Base-by-base conservation (phyloP, 1,284 basidiomycete species). In the Acaromyces ingoldii region DNA sequence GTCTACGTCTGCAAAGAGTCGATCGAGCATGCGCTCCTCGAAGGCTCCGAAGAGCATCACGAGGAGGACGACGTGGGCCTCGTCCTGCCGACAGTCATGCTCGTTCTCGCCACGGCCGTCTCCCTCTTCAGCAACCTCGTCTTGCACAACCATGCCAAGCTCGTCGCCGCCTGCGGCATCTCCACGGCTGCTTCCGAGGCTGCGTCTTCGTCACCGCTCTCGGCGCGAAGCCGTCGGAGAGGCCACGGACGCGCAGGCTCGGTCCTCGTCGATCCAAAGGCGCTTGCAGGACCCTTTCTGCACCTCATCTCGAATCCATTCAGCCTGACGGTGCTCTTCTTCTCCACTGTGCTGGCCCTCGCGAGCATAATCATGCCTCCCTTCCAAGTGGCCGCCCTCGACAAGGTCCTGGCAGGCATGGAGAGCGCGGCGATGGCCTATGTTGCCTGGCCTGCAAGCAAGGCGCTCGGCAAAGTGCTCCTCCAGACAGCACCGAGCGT, bases 1-100 rank as follows among this genome's bases (percentile, higher is more conserved):
- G 85, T 93, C 6, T 96, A 95, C 76, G 86, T 93, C 22, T 90
- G 88, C 70, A 96, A 95, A 71, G 91, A 96, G 79, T 87, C 88
- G 0, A 79, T 95, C 26, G 72, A 75, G 41, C 72, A 75, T 57
- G 72, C 70, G 3, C 48, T 75, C 34, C 60, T 75, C 6, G 66
- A 68, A 46, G 67, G 67, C 10, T 46, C 51, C 13, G 39, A 48
- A 1, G 58, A 55, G 22, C 52, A 57, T 39, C 67, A 68, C 29
- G 52, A 62, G 5, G 63, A 71, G 49, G 52, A 61, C 26, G 42
- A 51, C 15, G 11, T 46, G 9, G 67, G 67, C 0, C 51, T 70
- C 15, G 51, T 53, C 19, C 58, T 73, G 33, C 72, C 72, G 6
- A 58, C 44, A 3, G 3, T 56, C 17, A 31, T 68, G 22, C 53